Percentiles rank a stretch among this genome's conserved stretches.
These are phyloP conservation scores for Russula foetens DNA, from an alignment of 768 basidiomycete genomes.

Conservation along the genomic window DNA sequence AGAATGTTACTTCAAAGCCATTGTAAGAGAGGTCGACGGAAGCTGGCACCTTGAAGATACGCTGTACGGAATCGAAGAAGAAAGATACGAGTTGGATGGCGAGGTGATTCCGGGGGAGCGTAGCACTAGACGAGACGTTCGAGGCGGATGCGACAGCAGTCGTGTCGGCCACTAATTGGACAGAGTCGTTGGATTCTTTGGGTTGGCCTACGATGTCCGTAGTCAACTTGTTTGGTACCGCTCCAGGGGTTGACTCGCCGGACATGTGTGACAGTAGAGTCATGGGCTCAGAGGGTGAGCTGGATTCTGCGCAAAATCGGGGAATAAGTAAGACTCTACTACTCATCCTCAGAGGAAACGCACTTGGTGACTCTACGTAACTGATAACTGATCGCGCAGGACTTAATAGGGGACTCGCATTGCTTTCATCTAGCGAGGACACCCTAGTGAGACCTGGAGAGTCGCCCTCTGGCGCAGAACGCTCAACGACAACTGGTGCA, in stretches of 20 bases:
- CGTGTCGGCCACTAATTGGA: not conserved
- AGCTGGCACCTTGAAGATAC: conserved; percentile 4
- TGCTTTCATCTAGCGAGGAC: not conserved
- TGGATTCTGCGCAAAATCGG: not conserved
- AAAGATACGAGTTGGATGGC: conserved; percentile 8
- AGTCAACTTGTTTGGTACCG: not conserved
- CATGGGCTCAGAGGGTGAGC: conserved; percentile 4
- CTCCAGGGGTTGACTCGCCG: not conserved
- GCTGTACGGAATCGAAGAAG: conserved; percentile 10
- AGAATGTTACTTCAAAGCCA: conserved; percentile 12
- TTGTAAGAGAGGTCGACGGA: conserved; percentile 7
- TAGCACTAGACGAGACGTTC: not conserved
- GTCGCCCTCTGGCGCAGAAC: not conserved
- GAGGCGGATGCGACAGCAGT: not conserved
- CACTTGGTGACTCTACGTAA: not conserved
- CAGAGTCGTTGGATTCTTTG: not conserved
- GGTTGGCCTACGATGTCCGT: not conserved
- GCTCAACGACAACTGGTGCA: conserved; percentile 3
- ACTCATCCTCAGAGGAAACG: not conserved
- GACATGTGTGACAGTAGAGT: conserved; percentile 2
- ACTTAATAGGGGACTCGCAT: not conserved
- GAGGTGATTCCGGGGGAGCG: not conserved
- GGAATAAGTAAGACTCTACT: not conserved
- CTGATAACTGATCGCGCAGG: conserved; percentile 6
- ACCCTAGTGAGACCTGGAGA: not conserved